These are phyloP conservation scores for Claviceps arundinis DNA, from an alignment of 2,329 filamentous ascomycete species.

Conservation along the genomic window DNA sequence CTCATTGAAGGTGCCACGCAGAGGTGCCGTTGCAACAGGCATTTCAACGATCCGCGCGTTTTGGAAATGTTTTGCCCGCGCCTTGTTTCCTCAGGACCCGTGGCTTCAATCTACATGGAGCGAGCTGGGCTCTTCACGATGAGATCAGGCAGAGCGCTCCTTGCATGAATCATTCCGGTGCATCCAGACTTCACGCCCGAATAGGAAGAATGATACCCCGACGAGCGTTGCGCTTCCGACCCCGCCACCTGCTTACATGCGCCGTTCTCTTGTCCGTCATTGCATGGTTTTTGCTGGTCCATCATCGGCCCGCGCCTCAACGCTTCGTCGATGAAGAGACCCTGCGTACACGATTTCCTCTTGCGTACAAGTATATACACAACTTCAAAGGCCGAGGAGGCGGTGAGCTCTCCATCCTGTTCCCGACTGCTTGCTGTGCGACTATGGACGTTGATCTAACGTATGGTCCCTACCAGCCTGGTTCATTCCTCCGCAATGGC, in stretches of 20 bases:
- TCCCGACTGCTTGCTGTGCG: neutral
- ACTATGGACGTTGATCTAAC: neutral
- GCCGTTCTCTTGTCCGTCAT: neutral
- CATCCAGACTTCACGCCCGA: neutral
- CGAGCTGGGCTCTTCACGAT: neutral
- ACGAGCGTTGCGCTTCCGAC: neutral
- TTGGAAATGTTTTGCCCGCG: neutral
- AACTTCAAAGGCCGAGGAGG: neutral
- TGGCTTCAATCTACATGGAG: neutral
- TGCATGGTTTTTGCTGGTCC: neutral
- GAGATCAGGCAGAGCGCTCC: neutral
- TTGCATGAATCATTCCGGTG: neutral
- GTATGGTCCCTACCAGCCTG: neutral
- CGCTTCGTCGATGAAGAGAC: neutral
- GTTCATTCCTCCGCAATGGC: conserved; percentile 2
- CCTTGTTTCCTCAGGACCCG: neutral
- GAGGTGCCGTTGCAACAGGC: no score
- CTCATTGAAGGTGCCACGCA: neutral
- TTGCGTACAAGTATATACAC: neutral
- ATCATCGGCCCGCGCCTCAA: neutral
- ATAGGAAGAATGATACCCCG: neutral
- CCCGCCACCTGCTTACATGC: neutral
- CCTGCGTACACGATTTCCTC: neutral
- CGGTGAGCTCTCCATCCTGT: neutral
- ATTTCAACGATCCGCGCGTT: neutral